Conservation (phyloP, 176 grass and related monocot species). For the Areca catechu region DNA sequence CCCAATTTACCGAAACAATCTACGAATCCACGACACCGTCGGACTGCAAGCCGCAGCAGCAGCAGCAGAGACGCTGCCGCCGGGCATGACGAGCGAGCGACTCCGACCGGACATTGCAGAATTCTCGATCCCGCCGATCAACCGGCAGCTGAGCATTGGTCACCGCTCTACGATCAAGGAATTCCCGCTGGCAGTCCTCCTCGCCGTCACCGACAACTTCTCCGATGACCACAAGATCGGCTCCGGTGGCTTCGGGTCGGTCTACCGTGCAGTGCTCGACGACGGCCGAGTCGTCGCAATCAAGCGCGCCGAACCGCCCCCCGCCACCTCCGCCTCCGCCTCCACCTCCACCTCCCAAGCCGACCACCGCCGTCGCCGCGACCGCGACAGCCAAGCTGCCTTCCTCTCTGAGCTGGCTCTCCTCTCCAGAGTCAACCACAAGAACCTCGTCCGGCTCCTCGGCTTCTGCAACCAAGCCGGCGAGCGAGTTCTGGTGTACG, state of each 20-base stretch:
- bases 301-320: slow-evolving; percentile 49
- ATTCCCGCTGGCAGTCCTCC: slow-evolving; percentile 40
- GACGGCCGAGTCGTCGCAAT: slow-evolving; percentile 65
- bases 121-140: not conserved
- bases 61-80: not conserved
- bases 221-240: slow-evolving; percentile 53
- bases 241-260: slow-evolving; percentile 82
- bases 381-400: slow-evolving; percentile 52
- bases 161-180: slow-evolving; percentile 41
- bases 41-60: slow-evolving; percentile 10
- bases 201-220: slow-evolving; percentile 49
- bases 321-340: slow-evolving; percentile 4
- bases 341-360: slow-evolving; percentile 3
- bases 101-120: slow-evolving; percentile 10
- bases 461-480: slow-evolving; percentile 63
- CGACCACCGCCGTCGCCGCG: slow-evolving; percentile 43
- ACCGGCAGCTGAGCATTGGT: slow-evolving; percentile 9
- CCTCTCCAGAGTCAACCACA: slow-evolving; percentile 78
- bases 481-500: slow-evolving; percentile 73
- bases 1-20: slow-evolving; percentile 6
- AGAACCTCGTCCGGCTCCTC: slow-evolving; percentile 77
- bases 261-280: slow-evolving; percentile 54
- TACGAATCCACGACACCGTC: slow-evolving; percentile 19
- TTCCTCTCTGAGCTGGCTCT: slow-evolving; percentile 73
- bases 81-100: not conserved